phyloP scores from a whole-genome alignment of 2,329 filamentous ascomycete species.

The Monilinia vaccinii-corymbosi region DNA sequence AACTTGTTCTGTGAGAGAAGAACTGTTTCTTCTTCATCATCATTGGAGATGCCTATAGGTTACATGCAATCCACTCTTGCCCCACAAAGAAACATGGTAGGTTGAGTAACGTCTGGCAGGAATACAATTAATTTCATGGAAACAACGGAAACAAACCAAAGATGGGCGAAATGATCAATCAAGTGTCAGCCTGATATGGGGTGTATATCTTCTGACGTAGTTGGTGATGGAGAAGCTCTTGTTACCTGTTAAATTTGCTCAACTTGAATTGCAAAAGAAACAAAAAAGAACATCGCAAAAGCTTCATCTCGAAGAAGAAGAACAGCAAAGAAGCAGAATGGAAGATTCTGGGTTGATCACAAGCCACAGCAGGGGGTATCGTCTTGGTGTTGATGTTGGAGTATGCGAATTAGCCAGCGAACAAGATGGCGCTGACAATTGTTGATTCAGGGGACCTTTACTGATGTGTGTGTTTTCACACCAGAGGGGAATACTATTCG shows the following conservation, averaged over 20 bases:
- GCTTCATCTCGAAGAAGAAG: neutral
- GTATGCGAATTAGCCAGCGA: neutral
- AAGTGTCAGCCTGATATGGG: neutral
- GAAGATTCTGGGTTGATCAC: neutral
- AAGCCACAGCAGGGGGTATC: neutral
- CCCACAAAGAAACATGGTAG: no score
- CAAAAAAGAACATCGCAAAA: no score
- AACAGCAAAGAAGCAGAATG: neutral
- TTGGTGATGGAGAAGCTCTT: neutral
- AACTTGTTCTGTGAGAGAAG: no score
- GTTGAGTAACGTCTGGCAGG: no score
- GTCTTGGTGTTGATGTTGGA: slow-evolving; percentile 1
- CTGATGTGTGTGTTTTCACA: slow-evolving; percentile 5
- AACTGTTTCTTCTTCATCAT: no score
- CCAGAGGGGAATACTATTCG: neutral
- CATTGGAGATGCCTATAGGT: no score
- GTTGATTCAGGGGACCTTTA: neutral
- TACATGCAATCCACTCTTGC: no score
- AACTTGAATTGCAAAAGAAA: no score
- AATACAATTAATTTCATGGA: neutral
- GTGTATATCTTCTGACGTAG: no score
- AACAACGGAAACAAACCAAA: neutral
- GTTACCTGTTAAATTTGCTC: no score
- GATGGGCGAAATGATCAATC: neutral
- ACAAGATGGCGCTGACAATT: no score